phyloP scores from a whole-genome alignment of 2,329 filamentous ascomycete genomes.

The Scedosporium boydii region DNA sequence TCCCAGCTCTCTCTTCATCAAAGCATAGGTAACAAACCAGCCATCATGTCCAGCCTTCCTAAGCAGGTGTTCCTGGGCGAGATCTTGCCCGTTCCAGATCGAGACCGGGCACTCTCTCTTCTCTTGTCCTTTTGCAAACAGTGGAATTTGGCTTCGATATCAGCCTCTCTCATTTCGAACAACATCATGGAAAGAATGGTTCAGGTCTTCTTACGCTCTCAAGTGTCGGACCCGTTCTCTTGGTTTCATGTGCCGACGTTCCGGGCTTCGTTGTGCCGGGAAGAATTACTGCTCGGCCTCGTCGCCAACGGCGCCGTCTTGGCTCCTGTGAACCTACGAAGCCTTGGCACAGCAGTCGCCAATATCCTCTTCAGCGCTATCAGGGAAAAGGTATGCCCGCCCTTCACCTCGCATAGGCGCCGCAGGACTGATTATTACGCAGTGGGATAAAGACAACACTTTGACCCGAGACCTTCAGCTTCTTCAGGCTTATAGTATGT shows the following conservation, averaged over 20 bases:
- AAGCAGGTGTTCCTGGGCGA: neutral
- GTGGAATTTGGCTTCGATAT: neutral
- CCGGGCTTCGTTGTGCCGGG: neutral
- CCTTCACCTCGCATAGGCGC: neutral
- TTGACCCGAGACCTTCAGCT: neutral
- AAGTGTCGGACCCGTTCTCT: neutral
- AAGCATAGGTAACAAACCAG: neutral
- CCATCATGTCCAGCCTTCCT: neutral
- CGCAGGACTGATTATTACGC: too few species aligned
- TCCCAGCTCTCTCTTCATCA: neutral
- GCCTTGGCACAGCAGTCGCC: neutral
- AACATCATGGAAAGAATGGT: neutral
- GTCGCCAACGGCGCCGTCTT: neutral
- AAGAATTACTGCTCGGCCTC: neutral
- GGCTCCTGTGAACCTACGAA: neutral
- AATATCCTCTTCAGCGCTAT: neutral
- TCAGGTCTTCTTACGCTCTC: neutral
- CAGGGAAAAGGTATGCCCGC: neutral
- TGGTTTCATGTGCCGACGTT: neutral
- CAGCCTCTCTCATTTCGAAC: neutral
- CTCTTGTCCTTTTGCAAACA: neutral
- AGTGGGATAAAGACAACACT: neutral
- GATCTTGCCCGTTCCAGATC: neutral
- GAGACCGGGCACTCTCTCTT: neutral
- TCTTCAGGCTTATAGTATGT: neutral